These are phyloP conservation scores for Solanum chmielewskii DNA, from an alignment of 257 asterid genomes.

Conservation along the genomic window DNA sequence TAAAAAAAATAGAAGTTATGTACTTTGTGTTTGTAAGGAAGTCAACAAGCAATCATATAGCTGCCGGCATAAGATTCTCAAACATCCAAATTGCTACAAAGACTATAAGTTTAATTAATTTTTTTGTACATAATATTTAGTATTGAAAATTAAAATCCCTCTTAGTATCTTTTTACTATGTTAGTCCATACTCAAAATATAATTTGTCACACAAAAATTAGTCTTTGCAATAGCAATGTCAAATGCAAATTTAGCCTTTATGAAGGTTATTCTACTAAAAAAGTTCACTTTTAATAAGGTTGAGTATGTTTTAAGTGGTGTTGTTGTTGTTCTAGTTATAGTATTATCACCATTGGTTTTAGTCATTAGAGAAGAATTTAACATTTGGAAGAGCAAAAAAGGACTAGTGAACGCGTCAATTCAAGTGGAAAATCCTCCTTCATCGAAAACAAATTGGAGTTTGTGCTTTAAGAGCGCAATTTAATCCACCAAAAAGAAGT, in stretches of 20 bases:
- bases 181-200: not conserved
- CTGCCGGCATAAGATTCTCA: not conserved
- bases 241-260: constrained; percentile 1
- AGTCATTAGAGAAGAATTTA: constrained; percentile 16
- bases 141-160: not conserved
- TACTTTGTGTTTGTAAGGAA: not conserved
- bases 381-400: constrained; percentile 1
- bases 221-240: not conserved
- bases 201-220: not conserved
- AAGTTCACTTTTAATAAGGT: not conserved
- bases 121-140: no score
- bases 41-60: not conserved
- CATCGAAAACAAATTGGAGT: not conserved
- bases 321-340: not conserved
- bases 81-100: not conserved
- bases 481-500: constrained; percentile 31
- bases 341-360: constrained; percentile 15
- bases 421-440: not conserved
- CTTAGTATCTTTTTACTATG: not conserved
- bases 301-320: constrained; percentile 10
- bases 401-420: not conserved
- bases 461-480: constrained; percentile 9
- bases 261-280: constrained; percentile 20
- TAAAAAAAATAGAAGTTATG: not conserved
- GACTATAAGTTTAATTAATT: not conserved